phyloP scores from a whole-genome alignment of 768 basidiomycete genomes.

The Naganishia randhawae region DNA sequence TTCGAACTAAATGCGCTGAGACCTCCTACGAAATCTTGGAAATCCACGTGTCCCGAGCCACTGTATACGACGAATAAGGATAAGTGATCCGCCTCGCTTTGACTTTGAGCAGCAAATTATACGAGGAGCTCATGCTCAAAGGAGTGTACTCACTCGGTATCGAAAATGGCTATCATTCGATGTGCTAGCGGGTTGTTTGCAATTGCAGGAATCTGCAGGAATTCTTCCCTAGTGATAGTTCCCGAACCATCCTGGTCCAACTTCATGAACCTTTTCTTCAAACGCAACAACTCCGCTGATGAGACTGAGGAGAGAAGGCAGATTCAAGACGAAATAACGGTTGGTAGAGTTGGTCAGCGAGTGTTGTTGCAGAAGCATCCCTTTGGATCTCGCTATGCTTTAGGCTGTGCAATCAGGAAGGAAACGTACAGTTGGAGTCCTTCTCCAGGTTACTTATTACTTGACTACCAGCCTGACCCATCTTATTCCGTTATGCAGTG shows the following conservation, averaged over 20 bases:
- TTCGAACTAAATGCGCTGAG: conserved; percentile 95
- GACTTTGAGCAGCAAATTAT: no score
- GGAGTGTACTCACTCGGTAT: conserved; percentile 77
- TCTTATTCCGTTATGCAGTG: conserved; percentile 27
- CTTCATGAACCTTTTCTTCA: conserved; percentile 99
- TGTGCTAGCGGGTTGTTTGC: conserved; percentile 94
- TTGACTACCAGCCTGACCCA: conserved; percentile 63
- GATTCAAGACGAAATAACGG: background rate
- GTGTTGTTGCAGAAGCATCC: background rate
- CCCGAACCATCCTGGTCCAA: conserved; percentile 97
- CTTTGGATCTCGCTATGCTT: background rate
- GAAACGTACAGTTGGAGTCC: conserved; percentile 86
- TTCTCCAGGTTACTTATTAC: conserved; percentile 98
- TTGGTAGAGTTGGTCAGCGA: background rate
- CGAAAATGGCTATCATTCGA: conserved; percentile 98
- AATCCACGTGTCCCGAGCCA: conserved; percentile 97
- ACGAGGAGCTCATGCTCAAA: background rate
- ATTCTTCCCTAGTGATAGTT: conserved; percentile 97
- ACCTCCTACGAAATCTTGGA: conserved; percentile 97
- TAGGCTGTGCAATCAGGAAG: background rate
- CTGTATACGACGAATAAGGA: conserved; percentile 53
- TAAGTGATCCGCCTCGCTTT: background rate
- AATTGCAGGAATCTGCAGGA: conserved; percentile 97
- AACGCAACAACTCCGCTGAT: conserved; percentile 81
- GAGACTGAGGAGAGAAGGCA: conserved; percentile 64